These are phyloP conservation scores for Metschnikowia lochheadii DNA, from an alignment of 805 yeast genomes.

Conservation along the genomic window DNA sequence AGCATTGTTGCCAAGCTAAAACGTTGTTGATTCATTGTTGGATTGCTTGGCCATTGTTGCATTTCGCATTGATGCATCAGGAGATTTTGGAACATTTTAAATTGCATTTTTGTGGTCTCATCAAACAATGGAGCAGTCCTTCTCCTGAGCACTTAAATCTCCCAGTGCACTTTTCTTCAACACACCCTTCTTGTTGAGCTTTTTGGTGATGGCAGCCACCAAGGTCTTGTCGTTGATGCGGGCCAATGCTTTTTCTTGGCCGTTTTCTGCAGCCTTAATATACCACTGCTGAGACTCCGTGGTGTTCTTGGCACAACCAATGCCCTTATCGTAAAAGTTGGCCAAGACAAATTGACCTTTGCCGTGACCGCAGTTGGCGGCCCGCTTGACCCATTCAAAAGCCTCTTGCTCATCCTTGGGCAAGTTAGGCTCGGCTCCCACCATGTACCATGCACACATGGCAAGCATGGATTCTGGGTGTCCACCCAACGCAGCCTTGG, in stretches of 20 bases:
- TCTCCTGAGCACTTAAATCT: constrained; percentile 27
- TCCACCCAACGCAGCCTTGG: constrained; percentile 84
- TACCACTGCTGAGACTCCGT: constrained; percentile 71
- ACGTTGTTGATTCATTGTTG: too few relatives aligned
- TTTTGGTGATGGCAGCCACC: constrained; percentile 29
- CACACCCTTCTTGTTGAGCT: constrained; percentile 18
- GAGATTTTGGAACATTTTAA: too few relatives aligned
- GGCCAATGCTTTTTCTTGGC: constrained; percentile 36
- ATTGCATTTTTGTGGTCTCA: neutral
- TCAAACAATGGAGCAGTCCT: constrained; percentile 44
- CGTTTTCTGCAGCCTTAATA: constrained; percentile 61
- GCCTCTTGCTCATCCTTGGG: constrained; percentile 80
- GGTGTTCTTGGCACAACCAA: constrained; percentile 67
- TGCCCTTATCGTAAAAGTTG: constrained; percentile 79
- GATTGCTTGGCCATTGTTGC: too few relatives aligned
- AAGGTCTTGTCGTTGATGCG: constrained; percentile 31
- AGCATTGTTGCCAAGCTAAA: too few relatives aligned
- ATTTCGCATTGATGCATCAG: too few relatives aligned
- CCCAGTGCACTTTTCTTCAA: neutral
- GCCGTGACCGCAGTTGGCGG: constrained; percentile 69
- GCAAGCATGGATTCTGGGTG: constrained; percentile 89
- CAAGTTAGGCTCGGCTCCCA: constrained; percentile 83
- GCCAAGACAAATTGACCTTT: constrained; percentile 87
- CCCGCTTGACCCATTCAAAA: constrained; percentile 88
- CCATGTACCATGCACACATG: constrained; percentile 93